Evolutionary conservation across 192 early-diverging fungal genomes (phyloP).

Genomic region (Backusella tuberculispora): DNA sequence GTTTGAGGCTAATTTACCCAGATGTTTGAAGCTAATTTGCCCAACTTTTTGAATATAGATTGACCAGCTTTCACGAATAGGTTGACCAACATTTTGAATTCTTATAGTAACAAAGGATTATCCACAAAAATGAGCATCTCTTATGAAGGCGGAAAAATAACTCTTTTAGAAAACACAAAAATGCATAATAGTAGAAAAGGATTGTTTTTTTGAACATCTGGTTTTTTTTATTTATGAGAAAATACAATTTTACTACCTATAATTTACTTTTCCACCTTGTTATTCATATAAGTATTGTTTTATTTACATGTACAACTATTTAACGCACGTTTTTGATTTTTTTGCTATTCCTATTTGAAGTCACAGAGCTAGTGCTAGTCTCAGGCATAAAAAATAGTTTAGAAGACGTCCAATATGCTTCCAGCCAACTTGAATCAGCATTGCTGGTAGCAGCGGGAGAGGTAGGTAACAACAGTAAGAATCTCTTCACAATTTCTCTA

Average conservation of each 20-base stretch:
- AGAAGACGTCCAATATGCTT: neutral
- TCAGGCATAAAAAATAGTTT: neutral
- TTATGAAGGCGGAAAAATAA: constrained; percentile 7
- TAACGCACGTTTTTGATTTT: neutral
- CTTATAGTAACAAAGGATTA: neutral
- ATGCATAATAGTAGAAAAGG: constrained; percentile 3
- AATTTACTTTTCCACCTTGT: constrained; percentile 5
- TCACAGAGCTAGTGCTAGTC: neutral
- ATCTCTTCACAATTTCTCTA: neutral
- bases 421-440: constrained; percentile 5
- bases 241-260: constrained; percentile 1
- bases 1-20: neutral
- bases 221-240: neutral
- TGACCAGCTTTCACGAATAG: neutral
- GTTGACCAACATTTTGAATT: constrained; percentile 4
- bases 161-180: constrained; percentile 13
- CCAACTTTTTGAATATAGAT: neutral
- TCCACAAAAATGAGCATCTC: constrained; percentile 9
- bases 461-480: neutral
- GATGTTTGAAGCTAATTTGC: neutral
- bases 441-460: neutral
- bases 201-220: neutral
- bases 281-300: neutral
- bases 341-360: neutral
- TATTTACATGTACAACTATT: neutral